Evolutionary conservation across 306 rosid species (phyloP).

Genomic region (Gastrolobium villosum): DNA sequence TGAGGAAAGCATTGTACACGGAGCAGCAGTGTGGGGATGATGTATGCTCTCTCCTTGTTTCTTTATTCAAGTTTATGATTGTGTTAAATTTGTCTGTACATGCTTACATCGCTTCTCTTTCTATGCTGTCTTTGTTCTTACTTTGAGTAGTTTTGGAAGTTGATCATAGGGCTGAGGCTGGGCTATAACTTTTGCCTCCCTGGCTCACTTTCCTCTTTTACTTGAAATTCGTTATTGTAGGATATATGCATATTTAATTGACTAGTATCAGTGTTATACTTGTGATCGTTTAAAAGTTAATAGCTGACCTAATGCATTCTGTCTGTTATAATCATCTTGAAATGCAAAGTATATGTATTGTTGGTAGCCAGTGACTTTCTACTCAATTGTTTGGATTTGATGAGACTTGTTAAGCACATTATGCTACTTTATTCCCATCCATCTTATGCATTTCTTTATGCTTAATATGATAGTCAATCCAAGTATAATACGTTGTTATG

Average conservation of each 20-base stretch:
- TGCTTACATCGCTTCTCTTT: conserved; percentile 18
- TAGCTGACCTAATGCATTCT: background rate
- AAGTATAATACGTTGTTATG: too few species aligned
- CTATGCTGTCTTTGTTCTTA: conserved; percentile 23
- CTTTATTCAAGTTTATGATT: conserved; percentile 17
- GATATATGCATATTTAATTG: conserved; percentile 13
- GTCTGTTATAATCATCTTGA: background rate
- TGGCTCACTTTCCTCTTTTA: conserved; percentile 12
- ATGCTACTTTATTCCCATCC: background rate
- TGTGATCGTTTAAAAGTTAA: conserved; percentile 11
- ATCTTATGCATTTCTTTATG: background rate
- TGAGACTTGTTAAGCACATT: background rate
- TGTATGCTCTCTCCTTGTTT: conserved; percentile 57
- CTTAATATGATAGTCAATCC: background rate
- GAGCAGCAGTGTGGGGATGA: conserved; percentile 81
- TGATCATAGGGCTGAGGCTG: background rate
- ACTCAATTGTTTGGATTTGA: background rate
- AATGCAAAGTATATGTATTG: background rate
- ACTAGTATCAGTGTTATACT: background rate
- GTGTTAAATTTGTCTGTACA: conserved; percentile 27
- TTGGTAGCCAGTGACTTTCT: background rate
- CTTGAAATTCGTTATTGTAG: background rate
- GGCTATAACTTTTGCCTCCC: conserved; percentile 17
- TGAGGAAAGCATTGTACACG: conserved; percentile 66
- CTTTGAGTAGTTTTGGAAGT: conserved; percentile 22